Conservation (phyloP, 352 stramenopile genomes). For the Globisporangium okanoganense region DNA sequence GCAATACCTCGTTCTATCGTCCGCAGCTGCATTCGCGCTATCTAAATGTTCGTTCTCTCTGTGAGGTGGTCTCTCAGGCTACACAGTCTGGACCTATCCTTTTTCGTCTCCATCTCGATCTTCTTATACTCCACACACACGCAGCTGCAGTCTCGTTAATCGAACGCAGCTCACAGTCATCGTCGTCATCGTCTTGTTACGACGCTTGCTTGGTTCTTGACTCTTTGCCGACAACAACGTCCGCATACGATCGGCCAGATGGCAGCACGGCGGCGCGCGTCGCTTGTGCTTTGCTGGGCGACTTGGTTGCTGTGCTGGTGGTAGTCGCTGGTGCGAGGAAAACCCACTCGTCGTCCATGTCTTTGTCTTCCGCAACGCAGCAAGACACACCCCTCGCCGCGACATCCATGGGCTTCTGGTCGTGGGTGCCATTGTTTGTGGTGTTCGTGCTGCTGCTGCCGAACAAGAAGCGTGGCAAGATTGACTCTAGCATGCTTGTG, state of each 20-base stretch:
- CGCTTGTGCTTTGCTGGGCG: background rate
- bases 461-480: conserved; percentile 11
- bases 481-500: conserved; percentile 12
- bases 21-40: background rate
- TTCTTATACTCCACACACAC: background rate
- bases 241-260: conserved; percentile 23
- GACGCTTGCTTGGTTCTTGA: background rate
- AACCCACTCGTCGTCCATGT: conserved; percentile 13
- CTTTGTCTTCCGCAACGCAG: background rate
- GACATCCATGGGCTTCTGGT: background rate
- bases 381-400: background rate
- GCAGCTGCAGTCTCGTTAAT: background rate
- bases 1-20: background rate
- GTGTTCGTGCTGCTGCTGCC: background rate
- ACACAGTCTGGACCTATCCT: background rate
- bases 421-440: background rate
- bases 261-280: background rate
- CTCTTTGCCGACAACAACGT: conserved; percentile 21
- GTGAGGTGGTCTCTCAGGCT: background rate
- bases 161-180: background rate
- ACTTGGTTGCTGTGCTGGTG: background rate
- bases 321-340: background rate
- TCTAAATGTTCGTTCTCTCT: background rate
- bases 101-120: background rate
- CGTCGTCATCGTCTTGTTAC: background rate